These are phyloP conservation scores for Paramecium biaurelia DNA, from an alignment of 73 alveolate species.

Conservation along the genomic window DNA sequence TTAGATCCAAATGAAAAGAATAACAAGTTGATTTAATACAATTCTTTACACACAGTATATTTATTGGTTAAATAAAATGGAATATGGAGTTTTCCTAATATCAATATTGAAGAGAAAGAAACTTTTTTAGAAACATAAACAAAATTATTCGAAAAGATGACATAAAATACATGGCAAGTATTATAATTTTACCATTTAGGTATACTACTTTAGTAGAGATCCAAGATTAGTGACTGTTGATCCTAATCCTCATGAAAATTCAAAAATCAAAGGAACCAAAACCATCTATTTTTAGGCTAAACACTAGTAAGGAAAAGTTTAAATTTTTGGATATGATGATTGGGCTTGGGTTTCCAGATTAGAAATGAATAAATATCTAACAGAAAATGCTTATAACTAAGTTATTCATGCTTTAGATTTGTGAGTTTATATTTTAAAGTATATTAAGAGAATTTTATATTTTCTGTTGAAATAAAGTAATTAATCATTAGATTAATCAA, in stretches of 20 bases:
- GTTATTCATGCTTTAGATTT: slow-evolving; percentile 43
- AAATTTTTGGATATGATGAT: slow-evolving; percentile 33
- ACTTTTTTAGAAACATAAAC: background rate
- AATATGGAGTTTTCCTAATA: background rate
- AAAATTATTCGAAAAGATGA: background rate
- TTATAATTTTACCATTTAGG: background rate
- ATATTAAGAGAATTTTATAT: background rate
- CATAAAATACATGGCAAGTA: slow-evolving; percentile 10
- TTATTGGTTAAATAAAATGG: slow-evolving; percentile 18
- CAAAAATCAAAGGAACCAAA: background rate
- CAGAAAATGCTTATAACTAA: background rate
- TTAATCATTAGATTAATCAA: background rate
- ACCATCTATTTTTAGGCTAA: background rate
- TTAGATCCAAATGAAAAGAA: slow-evolving; percentile 10
- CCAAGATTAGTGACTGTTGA: slow-evolving; percentile 18
- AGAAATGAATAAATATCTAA: slow-evolving; percentile 33
- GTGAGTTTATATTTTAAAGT: background rate
- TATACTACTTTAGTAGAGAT: background rate
- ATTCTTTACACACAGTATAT: background rate
- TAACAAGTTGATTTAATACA: background rate
- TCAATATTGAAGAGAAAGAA: background rate
- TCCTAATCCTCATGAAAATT: background rate
- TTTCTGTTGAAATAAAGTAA: background rate
- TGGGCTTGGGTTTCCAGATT: slow-evolving; percentile 34
- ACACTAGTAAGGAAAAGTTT: background rate